Evolutionary conservation across 331 rosid genomes (phyloP).

Genomic region (Acacia pycnantha): DNA sequence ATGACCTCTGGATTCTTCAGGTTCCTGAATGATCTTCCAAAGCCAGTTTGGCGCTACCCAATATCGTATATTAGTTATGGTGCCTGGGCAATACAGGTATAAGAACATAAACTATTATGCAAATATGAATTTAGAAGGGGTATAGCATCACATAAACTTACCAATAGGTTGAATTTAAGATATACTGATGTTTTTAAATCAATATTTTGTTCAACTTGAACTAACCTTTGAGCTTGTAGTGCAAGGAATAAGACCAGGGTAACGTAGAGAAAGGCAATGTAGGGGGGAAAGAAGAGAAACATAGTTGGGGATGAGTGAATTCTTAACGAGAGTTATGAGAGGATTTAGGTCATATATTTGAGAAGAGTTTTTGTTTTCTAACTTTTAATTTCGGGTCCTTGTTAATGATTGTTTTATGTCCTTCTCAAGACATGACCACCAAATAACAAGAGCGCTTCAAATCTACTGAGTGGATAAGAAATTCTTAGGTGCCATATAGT

Average conservation of each 20-base stretch:
- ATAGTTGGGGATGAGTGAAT: background rate
- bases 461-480: background rate
- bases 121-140: background rate
- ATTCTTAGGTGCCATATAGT: background rate
- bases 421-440: background rate
- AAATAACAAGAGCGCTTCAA: background rate
- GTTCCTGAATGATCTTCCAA: conserved; percentile 88
- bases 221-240: background rate
- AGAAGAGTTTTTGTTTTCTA: too few species aligned
- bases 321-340: background rate
- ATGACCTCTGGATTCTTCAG: conserved; percentile 98
- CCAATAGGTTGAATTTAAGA: background rate
- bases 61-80: conserved; percentile 79
- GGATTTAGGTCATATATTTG: background rate
- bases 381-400: background rate
- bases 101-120: background rate
- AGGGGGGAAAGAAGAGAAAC: background rate
- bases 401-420: background rate
- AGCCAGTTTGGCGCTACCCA: conserved; percentile 95
- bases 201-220: background rate
- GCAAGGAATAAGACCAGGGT: background rate
- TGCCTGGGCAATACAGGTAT: conserved; percentile 93
- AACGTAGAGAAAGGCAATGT: background rate
- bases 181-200: background rate
- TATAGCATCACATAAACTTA: background rate